Conservation (phyloP, 805 yeast species). For the Yueomyces sinensis region DNA sequence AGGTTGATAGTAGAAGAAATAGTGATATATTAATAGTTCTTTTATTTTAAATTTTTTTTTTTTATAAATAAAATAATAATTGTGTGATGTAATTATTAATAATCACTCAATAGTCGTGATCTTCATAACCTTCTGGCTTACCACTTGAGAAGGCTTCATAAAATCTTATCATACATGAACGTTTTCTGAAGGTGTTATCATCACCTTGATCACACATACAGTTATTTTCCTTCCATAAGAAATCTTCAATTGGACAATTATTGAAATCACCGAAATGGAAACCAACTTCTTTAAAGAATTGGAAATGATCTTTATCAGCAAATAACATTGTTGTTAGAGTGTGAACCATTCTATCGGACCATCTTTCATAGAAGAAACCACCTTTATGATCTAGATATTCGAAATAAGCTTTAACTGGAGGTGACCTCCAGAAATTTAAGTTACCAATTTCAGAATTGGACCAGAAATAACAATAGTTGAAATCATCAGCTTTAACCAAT, state of each 20-base stretch:
- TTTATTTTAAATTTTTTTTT: no score
- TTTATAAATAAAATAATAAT: no score
- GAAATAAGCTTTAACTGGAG: slow-evolving; percentile 55
- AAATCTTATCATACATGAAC: slow-evolving; percentile 50
- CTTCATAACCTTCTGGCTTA: slow-evolving; percentile 38
- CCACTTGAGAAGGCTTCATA: slow-evolving; percentile 33
- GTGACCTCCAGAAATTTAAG: slow-evolving; percentile 58
- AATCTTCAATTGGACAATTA: slow-evolving; percentile 61
- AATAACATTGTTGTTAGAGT: slow-evolving; percentile 68
- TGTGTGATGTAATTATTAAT: no score
- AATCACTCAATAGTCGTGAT: background rate
- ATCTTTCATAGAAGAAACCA: slow-evolving; percentile 78
- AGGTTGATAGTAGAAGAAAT: no score
- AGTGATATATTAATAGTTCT: no score
- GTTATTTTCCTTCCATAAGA: slow-evolving; percentile 37
- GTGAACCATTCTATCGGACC: slow-evolving; percentile 92
- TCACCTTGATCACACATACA: slow-evolving; percentile 64
- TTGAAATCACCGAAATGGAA: slow-evolving; percentile 62
- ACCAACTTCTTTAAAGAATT: slow-evolving; percentile 70
- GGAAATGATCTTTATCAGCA: slow-evolving; percentile 47
- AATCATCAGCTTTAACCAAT: slow-evolving; percentile 52
- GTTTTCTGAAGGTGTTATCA: slow-evolving; percentile 54
- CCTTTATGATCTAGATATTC: slow-evolving; percentile 56
- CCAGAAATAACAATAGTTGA: slow-evolving; percentile 83
- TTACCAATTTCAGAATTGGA: slow-evolving; percentile 72